Evolutionary conservation across 345 rosid species (phyloP).

Genomic region (Gossypium longicalyx): DNA sequence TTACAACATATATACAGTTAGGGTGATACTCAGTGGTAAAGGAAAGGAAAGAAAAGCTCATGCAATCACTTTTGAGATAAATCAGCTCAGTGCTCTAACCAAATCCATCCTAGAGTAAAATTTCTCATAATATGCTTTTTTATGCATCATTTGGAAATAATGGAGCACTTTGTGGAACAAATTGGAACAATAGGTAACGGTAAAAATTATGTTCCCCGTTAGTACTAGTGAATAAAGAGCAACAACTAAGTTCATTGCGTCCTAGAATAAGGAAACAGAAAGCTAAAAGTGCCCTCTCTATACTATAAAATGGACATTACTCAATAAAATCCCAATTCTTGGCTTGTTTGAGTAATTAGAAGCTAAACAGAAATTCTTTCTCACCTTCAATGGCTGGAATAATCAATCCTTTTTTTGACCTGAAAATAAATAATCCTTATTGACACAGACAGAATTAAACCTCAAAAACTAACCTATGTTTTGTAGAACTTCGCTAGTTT

Average conservation of each 20-base stretch:
- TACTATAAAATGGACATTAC: neutral
- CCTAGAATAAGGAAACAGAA: neutral
- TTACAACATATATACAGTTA: slow-evolving; percentile 6
- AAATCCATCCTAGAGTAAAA: neutral
- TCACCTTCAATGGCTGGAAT: neutral
- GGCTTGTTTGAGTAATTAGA: neutral
- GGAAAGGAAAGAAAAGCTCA: neutral
- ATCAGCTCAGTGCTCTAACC: neutral
- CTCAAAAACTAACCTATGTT: too few relatives aligned
- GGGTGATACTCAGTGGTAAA: neutral
- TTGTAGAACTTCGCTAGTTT: too few relatives aligned
- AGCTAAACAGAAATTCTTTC: neutral
- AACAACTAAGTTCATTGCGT: neutral
- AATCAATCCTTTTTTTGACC: neutral
- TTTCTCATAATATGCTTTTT: neutral
- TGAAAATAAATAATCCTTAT: neutral
- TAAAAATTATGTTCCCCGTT: neutral
- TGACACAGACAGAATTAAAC: neutral
- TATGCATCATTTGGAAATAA: neutral
- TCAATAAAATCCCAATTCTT: neutral
- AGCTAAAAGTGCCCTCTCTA: neutral
- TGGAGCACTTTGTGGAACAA: neutral
- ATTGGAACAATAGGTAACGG: neutral
- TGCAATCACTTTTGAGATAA: slow-evolving; percentile 2
- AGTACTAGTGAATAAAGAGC: neutral